phyloP scores from a whole-genome alignment of 371 early-diverging fungal species.

The Mortierella sp. region DNA sequence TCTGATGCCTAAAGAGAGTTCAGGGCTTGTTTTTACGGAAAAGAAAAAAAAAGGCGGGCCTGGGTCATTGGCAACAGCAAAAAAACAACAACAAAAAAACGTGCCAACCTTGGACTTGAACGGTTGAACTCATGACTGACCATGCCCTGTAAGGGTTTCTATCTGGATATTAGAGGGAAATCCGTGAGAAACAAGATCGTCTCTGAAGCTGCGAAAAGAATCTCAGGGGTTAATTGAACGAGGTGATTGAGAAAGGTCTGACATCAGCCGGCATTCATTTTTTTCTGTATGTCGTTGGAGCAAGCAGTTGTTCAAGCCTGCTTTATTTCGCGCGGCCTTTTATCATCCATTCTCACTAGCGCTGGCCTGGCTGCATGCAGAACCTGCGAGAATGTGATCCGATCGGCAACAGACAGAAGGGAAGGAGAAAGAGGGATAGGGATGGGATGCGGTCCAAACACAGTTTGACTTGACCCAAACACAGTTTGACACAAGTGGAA shows the following conservation, averaged over 20 bases:
- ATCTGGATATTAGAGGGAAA: background rate
- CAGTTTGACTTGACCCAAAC: constrained; percentile 54
- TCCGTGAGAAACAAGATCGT: background rate
- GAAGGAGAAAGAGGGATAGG: background rate
- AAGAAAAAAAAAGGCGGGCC: background rate
- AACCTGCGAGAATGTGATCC: background rate
- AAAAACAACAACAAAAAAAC: background rate
- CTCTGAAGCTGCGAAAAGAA: background rate
- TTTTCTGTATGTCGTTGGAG: background rate
- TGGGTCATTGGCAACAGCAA: background rate
- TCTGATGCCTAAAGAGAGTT: background rate
- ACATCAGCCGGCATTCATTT: background rate
- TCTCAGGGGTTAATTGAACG: background rate
- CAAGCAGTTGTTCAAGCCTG: background rate
- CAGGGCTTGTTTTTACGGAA: background rate
- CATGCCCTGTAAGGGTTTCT: background rate
- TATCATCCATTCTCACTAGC: background rate
- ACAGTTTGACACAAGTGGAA: constrained; percentile 34
- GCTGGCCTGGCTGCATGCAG: background rate
- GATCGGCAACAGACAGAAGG: background rate
- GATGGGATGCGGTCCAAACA: constrained; percentile 51
- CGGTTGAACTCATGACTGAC: background rate
- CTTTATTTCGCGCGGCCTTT: background rate
- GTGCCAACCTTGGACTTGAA: background rate
- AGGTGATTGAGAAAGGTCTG: background rate